Conservation (phyloP, 116 monocot genomes). For the Trichopus zeylanicus region DNA sequence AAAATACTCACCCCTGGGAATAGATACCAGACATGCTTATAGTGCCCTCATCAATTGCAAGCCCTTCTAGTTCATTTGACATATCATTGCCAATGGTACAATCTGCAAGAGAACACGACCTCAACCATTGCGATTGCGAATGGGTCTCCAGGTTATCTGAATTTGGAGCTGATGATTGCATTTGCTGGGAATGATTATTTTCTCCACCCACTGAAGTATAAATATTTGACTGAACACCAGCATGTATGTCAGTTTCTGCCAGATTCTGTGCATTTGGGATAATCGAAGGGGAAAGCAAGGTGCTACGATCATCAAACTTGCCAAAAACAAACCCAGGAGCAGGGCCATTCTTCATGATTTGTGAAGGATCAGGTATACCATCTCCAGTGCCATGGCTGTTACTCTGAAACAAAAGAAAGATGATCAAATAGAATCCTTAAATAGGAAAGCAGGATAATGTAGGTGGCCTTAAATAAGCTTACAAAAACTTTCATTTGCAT, state of each 20-base stretch:
- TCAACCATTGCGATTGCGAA: slow-evolving; percentile 34
- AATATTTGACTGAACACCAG: slow-evolving; percentile 13
- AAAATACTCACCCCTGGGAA: slow-evolving; percentile 53
- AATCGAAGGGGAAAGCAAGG: slow-evolving; percentile 15
- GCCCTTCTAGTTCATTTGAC: slow-evolving; percentile 35
- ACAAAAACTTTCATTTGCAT: too few species aligned
- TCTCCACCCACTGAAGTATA: slow-evolving; percentile 12
- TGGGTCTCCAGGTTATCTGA: slow-evolving; percentile 28
- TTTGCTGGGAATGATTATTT: slow-evolving; percentile 7
- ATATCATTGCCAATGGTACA: slow-evolving; percentile 18
- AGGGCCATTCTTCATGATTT: slow-evolving; percentile 33
- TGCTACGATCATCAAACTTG: slow-evolving; percentile 15
- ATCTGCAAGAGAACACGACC: slow-evolving; percentile 22
- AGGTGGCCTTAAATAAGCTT: neutral
- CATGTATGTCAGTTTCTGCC: slow-evolving; percentile 17
- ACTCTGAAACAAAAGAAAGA: slow-evolving; percentile 25
- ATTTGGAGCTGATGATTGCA: slow-evolving; percentile 20
- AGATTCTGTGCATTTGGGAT: slow-evolving; percentile 28
- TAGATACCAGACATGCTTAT: slow-evolving; percentile 46
- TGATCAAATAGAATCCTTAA: neutral
- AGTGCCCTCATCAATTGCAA: slow-evolving; percentile 59
- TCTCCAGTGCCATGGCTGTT: slow-evolving; percentile 24
- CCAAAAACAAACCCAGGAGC: slow-evolving; percentile 25
- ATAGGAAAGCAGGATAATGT: neutral
- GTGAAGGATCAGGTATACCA: slow-evolving; percentile 22